Conservation (phyloP, 495 filamentous ascomycete species). For the Trichodelitschia bisporula region DNA sequence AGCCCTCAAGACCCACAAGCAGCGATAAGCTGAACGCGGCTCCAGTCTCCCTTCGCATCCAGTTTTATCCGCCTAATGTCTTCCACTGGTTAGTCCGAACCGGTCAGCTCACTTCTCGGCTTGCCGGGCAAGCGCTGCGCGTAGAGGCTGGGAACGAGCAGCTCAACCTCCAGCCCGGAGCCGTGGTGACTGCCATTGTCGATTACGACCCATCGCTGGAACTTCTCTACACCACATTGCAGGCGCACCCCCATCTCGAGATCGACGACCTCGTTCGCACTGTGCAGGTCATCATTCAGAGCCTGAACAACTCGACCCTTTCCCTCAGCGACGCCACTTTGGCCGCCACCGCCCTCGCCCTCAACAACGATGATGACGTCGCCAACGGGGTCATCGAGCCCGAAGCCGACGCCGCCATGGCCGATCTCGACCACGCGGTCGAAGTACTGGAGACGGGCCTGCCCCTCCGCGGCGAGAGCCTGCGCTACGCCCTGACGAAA, state of each 20-base stretch:
- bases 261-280: slow-evolving; percentile 21
- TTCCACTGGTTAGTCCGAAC: slow-evolving; percentile 14
- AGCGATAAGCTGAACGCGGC: too few relatives aligned
- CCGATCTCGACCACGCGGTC: slow-evolving; percentile 12
- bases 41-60: slow-evolving; percentile 6
- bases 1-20: too few relatives aligned
- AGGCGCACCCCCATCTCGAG: slow-evolving; percentile 6
- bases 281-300: slow-evolving; percentile 15
- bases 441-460: too few relatives aligned
- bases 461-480: slow-evolving; percentile 8
- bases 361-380: slow-evolving; percentile 6
- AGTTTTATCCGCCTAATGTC: slow-evolving; percentile 15
- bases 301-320: too few relatives aligned
- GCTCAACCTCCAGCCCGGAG: too few relatives aligned
- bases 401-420: slow-evolving; percentile 10
- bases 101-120: slow-evolving; percentile 10
- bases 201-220: slow-evolving; percentile 13
- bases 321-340: neutral
- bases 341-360: slow-evolving; percentile 8
- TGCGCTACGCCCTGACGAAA: slow-evolving; percentile 26
- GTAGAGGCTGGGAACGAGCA: too few relatives aligned
- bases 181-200: slow-evolving; percentile 14
- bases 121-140: slow-evolving; percentile 9
- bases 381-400: slow-evolving; percentile 9
- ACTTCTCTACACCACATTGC: slow-evolving; percentile 13